phyloP scores from a whole-genome alignment of 495 filamentous ascomycete species.

The Penicillium samsonianum region DNA sequence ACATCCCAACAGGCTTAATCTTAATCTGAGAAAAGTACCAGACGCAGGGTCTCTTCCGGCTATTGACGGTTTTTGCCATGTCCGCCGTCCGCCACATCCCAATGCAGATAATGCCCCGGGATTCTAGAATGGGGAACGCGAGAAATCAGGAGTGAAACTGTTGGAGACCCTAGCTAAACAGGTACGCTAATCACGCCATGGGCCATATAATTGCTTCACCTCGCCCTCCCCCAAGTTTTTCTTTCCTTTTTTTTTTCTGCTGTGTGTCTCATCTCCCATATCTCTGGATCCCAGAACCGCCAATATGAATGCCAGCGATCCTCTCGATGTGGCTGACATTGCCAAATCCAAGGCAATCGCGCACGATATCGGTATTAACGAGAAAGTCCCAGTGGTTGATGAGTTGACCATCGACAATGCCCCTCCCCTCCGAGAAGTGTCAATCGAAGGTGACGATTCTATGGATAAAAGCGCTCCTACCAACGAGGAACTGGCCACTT shows the following conservation, averaged over 20 bases:
- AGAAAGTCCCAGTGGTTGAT: slow-evolving; percentile 18
- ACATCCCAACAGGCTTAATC: not conserved
- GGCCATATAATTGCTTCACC: slow-evolving; percentile 2
- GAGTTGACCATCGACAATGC: slow-evolving; percentile 18
- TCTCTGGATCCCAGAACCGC: not conserved
- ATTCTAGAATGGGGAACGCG: slow-evolving; percentile 4
- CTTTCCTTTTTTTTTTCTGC: slow-evolving; percentile 4
- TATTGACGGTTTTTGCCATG: slow-evolving; percentile 19
- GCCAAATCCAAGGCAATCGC: slow-evolving; percentile 28
- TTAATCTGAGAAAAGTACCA: not conserved
- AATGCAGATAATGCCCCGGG: slow-evolving; percentile 18
- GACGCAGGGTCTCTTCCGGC: slow-evolving; percentile 16
- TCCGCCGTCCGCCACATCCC: slow-evolving; percentile 2
- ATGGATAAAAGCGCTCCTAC: slow-evolving; percentile 49
- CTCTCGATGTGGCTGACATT: slow-evolving; percentile 32
- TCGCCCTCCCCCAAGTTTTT: not conserved
- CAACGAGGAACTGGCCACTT: slow-evolving; percentile 56
- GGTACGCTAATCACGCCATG: not conserved
- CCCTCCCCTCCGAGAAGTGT: not conserved
- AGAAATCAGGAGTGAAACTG: not conserved
- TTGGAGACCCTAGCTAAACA: not conserved
- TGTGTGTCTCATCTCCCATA: slow-evolving; percentile 4
- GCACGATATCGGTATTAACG: slow-evolving; percentile 22
- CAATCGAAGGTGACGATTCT: slow-evolving; percentile 13
- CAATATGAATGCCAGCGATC: slow-evolving; percentile 38